Conservation (phyloP, 352 stramenopile genomes). For the Globisporangium rhizosaccharum region DNA sequence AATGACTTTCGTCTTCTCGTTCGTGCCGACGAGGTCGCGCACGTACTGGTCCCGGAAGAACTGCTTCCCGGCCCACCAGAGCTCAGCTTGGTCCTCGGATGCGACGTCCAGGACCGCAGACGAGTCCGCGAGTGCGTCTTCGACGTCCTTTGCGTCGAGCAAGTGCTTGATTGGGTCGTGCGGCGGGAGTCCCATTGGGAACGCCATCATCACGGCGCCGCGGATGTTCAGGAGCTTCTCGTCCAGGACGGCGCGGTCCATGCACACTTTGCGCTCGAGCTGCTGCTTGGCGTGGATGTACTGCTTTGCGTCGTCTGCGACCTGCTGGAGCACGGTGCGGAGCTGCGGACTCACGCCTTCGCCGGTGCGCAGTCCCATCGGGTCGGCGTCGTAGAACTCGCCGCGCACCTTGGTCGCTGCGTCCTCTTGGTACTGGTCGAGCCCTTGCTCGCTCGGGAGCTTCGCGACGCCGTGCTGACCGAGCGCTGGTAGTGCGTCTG, state of each 20-base stretch:
- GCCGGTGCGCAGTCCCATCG: constrained; percentile 79
- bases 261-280: constrained; percentile 52
- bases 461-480: constrained; percentile 86
- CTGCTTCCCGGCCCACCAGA: constrained; percentile 96
- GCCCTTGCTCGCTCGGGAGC: constrained; percentile 68
- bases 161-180: constrained; percentile 86
- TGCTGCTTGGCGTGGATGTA: constrained; percentile 68
- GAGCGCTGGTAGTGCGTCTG: constrained; percentile 73
- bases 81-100: constrained; percentile 76
- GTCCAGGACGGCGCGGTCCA: constrained; percentile 58
- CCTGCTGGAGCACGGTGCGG: constrained; percentile 63
- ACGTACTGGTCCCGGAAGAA: constrained; percentile 89
- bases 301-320: constrained; percentile 70
- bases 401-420: constrained; percentile 45
- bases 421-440: constrained; percentile 83
- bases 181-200: constrained; percentile 91
- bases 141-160: constrained; percentile 64
- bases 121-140: constrained; percentile 57
- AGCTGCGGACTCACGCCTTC: constrained; percentile 86
- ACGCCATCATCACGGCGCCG: constrained; percentile 91
- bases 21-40: constrained; percentile 90
- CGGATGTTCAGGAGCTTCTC: constrained; percentile 93
- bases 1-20: constrained; percentile 94
- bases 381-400: constrained; percentile 83
- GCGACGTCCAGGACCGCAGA: constrained; percentile 76